Evolutionary conservation across 257 asterid species (phyloP), one percentile per base, ranked within the genome.

Genomic region (Thymus mandschuricus): DNA sequence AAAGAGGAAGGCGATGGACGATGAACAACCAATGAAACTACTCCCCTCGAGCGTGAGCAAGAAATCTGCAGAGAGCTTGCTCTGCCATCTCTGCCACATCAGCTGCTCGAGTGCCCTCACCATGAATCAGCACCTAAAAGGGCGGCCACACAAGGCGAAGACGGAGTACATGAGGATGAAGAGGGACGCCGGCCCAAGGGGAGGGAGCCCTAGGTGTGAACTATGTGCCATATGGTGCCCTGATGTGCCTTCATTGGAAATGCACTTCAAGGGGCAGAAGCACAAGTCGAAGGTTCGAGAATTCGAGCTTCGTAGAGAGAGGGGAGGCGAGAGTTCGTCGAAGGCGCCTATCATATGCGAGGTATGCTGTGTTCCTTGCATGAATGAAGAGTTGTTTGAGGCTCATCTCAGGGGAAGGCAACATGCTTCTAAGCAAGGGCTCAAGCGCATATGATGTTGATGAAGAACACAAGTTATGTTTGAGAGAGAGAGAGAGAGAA

Each of bases 131-230:
- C 96, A 87, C 71, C 10, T 86, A 10, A 64, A 52, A 6, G 92
- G 94, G 46, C 85, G 85, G 5, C 75, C 73, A 56, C 96, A 89
- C 86, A 82, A 74, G 81, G 78, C 77, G 13, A 87, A 82, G 77
- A 29, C 81, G 75, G 69, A 61, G 66, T 74, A 55, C 55, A 38
- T 10, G 57, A 67, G 66, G 55, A 54, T 63, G 43, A 49, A 76
- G 68, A 72, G 68, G 64, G 59, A 11, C 21, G 4, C 54, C 57
- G 27, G 9, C 40, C 4, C 3, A 13, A 1, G 49, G 28, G 9
- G 30, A 46, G 62, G 58, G 44, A 64, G 31, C 44, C 80, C 76
- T 7, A 75, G 49, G 49, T 87, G 92, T 60, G 79, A 86, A 0
- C 52, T 81, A 10, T 87, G 96, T 35, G 45, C 71, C 48, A 82